Base-by-base conservation (phyloP, 352 stramenopile species). In the Pythium chondricola region DNA sequence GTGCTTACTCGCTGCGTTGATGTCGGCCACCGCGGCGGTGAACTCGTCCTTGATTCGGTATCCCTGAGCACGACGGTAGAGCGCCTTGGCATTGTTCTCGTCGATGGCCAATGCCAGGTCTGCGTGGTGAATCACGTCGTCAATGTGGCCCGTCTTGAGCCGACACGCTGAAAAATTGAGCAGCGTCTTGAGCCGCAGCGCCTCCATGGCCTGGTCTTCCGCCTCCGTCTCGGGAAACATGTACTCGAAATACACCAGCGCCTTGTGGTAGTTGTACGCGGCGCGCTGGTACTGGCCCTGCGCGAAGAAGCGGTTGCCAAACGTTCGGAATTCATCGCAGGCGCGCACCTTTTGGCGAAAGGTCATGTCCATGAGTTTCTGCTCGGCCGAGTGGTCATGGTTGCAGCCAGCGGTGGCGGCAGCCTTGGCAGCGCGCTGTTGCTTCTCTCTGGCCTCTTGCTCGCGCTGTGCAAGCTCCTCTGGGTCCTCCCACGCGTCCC, bases 241-340 rank as follows among this genome's bases (percentile, higher is more conserved):
- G 53, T 93, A 93, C 63, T 93, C 82, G 59, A 93, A 93, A 48
- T 90, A 89, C 37, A 91, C 69, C 18, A 93, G 66, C 31, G 82
- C 79, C 43, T 77, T 78, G 61, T 93, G 80, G 55, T 89, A 93
- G 43, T 91, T 71, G 43, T 78, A 91, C 11, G 76, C 74, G 0
- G 82, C 82, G 55, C 79, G 74, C 48, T 90, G 77, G 50, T 79
- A 90, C 66, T 93, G 79, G 2, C 79, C 82, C 35, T 93, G 79
- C 31, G 61, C 56, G 51, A 86, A 91, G 57, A 93, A 90, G 21
- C 62, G 50, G 43, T 89, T 90, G 2, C 82, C 82, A 5, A 93
- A 52, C 4, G 63, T 51, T 7, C 77, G 69, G 43, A 88, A 88
- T 37, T 83, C 63, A 43, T 88, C 77, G 52, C 82, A 91, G 33